phyloP scores from a whole-genome alignment of 768 basidiomycete species.

The Auricularia sp. region DNA sequence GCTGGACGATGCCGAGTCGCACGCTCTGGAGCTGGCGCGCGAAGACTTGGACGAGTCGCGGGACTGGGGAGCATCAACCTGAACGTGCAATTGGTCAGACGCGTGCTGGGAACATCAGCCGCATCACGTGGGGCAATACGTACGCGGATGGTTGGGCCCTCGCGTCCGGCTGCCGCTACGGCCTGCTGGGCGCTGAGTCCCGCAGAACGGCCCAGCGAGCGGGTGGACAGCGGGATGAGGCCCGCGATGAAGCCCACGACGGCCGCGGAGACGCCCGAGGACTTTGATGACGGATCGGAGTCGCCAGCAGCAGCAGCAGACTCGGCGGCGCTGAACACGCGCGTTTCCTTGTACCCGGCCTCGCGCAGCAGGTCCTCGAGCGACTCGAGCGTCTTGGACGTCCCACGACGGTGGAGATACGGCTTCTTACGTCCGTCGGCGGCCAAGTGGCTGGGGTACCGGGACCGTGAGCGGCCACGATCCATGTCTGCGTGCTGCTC shows the following conservation, averaged over 20 bases:
- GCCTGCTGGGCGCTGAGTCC: neutral
- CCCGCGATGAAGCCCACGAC: constrained; percentile 45
- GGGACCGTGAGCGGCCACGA: constrained; percentile 29
- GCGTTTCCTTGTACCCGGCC: constrained; percentile 87
- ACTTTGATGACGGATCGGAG: constrained; percentile 23
- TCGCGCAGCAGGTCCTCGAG: constrained; percentile 79
- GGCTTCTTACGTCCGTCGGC: constrained; percentile 37
- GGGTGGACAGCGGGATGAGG: constrained; percentile 3
- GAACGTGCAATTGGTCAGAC: neutral
- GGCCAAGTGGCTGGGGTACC: constrained; percentile 45
- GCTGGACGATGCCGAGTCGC: neutral
- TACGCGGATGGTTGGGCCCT: constrained; percentile 3
- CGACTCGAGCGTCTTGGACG: constrained; percentile 69
- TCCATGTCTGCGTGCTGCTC: constrained; percentile 10
- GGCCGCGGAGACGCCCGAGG: constrained; percentile 25
- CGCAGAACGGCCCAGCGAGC: neutral
- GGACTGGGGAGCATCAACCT: neutral
- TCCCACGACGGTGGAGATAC: constrained; percentile 68
- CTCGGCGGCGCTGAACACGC: constrained; percentile 74
- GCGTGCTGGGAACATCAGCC: neutral
- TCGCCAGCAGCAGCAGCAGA: constrained; percentile 29
- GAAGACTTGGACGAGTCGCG: neutral
- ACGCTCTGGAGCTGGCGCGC: neutral
- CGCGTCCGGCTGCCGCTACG: neutral
- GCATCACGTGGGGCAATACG: constrained; percentile 1